Evolutionary conservation across 1,139 yeast genomes (phyloP).

Genomic region (Candida sojae): DNA sequence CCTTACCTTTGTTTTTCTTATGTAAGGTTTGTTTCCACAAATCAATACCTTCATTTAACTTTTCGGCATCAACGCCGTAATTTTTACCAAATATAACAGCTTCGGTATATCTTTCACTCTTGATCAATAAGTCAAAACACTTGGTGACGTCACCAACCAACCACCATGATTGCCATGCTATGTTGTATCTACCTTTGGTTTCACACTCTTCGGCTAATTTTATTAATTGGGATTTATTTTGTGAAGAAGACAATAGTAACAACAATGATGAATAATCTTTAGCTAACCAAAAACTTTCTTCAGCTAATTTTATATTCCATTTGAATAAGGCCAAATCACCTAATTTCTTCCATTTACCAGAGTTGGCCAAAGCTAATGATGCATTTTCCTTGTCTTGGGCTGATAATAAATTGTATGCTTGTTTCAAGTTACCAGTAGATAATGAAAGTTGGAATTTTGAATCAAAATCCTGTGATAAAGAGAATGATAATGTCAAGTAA

Average conservation of each 20-base stretch:
- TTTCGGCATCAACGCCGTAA: slow-evolving; percentile 53
- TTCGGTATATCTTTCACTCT: slow-evolving; percentile 76
- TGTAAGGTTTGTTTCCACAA: slow-evolving; percentile 67
- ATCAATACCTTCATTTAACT: slow-evolving; percentile 44
- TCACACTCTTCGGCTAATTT: slow-evolving; percentile 67
- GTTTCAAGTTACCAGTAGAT: slow-evolving; percentile 61
- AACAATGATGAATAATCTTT: slow-evolving; percentile 81
- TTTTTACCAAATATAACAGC: slow-evolving; percentile 82
- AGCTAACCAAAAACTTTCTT: slow-evolving; percentile 77
- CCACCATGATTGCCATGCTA: slow-evolving; percentile 95
- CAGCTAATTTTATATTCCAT: slow-evolving; percentile 84
- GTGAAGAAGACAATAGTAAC: slow-evolving; percentile 80
- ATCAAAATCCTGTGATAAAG: slow-evolving; percentile 80
- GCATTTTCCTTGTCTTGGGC: slow-evolving; percentile 54
- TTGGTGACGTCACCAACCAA: slow-evolving; percentile 67
- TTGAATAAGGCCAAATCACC: slow-evolving; percentile 82
- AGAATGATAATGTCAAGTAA: slow-evolving; percentile 75
- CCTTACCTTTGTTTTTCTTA: slow-evolving; percentile 51
- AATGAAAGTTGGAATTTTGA: slow-evolving; percentile 75
- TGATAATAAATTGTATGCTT: slow-evolving; percentile 74
- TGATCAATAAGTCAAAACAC: slow-evolving; percentile 66
- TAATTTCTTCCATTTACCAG: slow-evolving; percentile 79
- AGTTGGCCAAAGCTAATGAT: slow-evolving; percentile 33
- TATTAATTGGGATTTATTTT: slow-evolving; percentile 60
- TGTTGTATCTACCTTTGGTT: slow-evolving; percentile 74